A percentile compares a stretch with the other conserved stretches of the same genome.
These are phyloP conservation scores for Sarcocystis neurona DNA, from an alignment of 169 alveolate genomes.

Conservation along the genomic window DNA sequence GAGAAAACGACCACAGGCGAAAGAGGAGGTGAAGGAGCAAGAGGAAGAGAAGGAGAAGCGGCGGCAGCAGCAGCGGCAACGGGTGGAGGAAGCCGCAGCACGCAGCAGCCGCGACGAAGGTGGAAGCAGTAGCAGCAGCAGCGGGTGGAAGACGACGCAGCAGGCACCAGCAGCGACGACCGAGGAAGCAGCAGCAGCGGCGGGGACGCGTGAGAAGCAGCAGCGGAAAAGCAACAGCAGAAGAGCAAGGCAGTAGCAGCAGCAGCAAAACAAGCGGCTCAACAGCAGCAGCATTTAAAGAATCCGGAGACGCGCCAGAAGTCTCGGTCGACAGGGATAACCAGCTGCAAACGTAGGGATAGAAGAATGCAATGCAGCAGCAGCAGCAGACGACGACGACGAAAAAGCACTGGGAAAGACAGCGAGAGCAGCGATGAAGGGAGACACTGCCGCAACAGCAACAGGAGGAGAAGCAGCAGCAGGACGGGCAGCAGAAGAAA, in stretches of 20 bases:
- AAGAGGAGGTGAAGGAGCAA: neutral
- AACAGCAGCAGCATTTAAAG: too few species aligned
- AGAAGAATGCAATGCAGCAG: too few species aligned
- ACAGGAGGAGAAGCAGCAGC: neutral
- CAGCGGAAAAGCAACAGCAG: too few species aligned
- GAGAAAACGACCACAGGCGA: neutral
- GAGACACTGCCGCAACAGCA: neutral
- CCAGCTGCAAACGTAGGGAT: too few species aligned
- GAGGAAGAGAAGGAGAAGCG: neutral
- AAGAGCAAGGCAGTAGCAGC: too few species aligned
- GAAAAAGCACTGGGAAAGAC: neutral
- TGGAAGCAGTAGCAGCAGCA: neutral
- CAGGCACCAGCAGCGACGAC: too few species aligned
- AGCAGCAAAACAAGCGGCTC: too few species aligned
- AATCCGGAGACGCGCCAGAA: too few species aligned
- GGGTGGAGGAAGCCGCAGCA: neutral
- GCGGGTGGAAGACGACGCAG: neutral
- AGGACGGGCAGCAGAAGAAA: slow-evolving; percentile 2
- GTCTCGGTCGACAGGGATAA: too few species aligned
- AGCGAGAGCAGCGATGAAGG: slow-evolving; percentile 3
- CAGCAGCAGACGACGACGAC: neutral
- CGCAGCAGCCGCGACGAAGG: neutral
- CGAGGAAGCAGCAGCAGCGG: too few species aligned
- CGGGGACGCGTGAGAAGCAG: too few species aligned
- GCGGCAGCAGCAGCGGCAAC: neutral